Evolutionary conservation across 1,284 basidiomycete species (phyloP).

Genomic region (Cryptococcus sp.): DNA sequence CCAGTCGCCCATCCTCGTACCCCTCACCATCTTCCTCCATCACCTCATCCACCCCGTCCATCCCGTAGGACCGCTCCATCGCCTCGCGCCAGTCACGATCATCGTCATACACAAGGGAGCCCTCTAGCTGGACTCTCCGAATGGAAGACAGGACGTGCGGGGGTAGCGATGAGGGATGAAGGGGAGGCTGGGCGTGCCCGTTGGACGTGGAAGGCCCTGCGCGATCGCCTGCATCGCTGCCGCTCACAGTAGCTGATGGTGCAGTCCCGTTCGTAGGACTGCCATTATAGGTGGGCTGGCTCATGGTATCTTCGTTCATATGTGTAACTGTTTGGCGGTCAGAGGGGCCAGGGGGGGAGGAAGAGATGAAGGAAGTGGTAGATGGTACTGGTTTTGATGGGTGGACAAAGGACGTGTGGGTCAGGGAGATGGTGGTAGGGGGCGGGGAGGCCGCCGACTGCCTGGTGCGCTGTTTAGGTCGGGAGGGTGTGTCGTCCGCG

Average conservation of each 20-base stretch:
- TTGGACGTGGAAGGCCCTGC: slow-evolving; percentile 5
- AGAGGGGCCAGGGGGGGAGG: background rate
- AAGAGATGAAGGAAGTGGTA: background rate
- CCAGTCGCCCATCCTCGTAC: background rate
- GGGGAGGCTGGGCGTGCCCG: background rate
- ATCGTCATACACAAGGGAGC: slow-evolving; percentile 43
- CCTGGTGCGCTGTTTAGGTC: slow-evolving; percentile 11
- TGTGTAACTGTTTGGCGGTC: too few relatives aligned
- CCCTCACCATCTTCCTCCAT: slow-evolving; percentile 13
- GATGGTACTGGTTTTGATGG: background rate
- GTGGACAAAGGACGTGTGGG: background rate
- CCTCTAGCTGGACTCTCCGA: slow-evolving; percentile 12
- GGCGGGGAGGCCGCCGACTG: slow-evolving; percentile 6
- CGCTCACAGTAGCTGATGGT: too few relatives aligned
- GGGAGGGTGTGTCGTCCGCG: slow-evolving; percentile 9
- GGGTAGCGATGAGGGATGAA: slow-evolving; percentile 7
- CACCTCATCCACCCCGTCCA: slow-evolving; percentile 6
- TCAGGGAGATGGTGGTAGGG: background rate
- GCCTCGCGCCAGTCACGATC: slow-evolving; percentile 36
- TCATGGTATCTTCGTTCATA: slow-evolving; percentile 10
- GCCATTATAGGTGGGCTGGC: slow-evolving; percentile 14
- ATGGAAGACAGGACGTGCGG: slow-evolving; percentile 12
- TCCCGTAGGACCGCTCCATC: slow-evolving; percentile 3
- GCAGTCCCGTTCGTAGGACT: slow-evolving; percentile 7
- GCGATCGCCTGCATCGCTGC: background rate